Base-by-base conservation (phyloP, 1,284 basidiomycete species). In the Trichosporon ovoides region DNA sequence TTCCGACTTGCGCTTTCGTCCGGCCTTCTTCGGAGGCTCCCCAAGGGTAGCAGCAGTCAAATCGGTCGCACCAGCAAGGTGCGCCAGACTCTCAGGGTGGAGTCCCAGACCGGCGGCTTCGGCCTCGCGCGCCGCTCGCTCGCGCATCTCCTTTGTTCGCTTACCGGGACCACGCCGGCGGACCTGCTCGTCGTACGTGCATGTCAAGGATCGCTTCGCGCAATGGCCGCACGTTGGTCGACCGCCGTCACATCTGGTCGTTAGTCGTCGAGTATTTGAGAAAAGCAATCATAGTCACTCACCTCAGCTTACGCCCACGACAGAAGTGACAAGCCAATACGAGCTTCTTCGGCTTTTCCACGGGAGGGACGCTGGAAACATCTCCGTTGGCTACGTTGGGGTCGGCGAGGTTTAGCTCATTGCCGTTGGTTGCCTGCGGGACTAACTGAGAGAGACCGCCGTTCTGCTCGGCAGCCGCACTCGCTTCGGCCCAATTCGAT, bases 141-240 rank as follows among this genome's bases (percentile, higher is more conserved):
- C 69, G 18, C 74, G 68, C 62, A 73, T 65, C 56, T 73, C 73
- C 66, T 78, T 78, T 40, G 78, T 78, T 22, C 76, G 74, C 68
- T 77, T 78, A 18, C 78, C 78, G 10, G 78, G 78, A n/a, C 78
- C 78, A 46, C 78, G 72, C 9, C 78, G 72, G 14, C 78, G 74
- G 53, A 80, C 75, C 38, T 61, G 53, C 6, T 74, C 73, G 57
- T 79, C 78, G 65, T 76, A 79, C 3, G 73, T 68, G 60, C 78
- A 80, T 1, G 52, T 53, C 16, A 74, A 65, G 49, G 62, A 62
- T 14, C 73, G 71, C 43, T 67, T 66, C 12, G 60, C 57, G 55
- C 73, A 75, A 58, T 75, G 69, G 31, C 59, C 56, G 51, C 73
- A 75, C 0, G 66, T 68, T 1, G 68, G 69, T 11, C 68, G 66